Conservation (phyloP, 1,139 yeast genomes). For the Saccharomyces hybrid region DNA sequence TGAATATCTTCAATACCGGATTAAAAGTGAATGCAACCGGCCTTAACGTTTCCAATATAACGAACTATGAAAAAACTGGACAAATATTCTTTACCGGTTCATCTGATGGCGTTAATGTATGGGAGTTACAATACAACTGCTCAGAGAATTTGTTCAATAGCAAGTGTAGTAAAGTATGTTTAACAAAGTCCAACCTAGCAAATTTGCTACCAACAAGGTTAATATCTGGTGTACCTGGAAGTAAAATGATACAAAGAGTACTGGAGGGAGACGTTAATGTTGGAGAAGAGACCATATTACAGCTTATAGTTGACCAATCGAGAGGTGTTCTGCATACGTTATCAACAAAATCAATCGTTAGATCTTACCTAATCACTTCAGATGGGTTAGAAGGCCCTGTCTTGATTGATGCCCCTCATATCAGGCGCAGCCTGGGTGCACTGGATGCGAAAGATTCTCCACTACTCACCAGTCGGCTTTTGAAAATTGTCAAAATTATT, state of each 20-base stretch:
- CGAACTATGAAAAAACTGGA: constrained; percentile 54
- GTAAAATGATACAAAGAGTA: constrained; percentile 35
- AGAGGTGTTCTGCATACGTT: constrained; percentile 74
- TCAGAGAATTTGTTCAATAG: constrained; percentile 84
- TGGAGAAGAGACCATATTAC: constrained; percentile 50
- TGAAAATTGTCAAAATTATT: constrained; percentile 54
- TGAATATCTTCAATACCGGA: constrained; percentile 76
- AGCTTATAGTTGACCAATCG: constrained; percentile 66
- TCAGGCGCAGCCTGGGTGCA: constrained; percentile 53
- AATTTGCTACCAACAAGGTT: constrained; percentile 46
- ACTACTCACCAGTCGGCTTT: constrained; percentile 32
- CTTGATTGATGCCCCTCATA: constrained; percentile 32
- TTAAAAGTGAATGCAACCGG: constrained; percentile 78
- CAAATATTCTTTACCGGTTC: constrained; percentile 79
- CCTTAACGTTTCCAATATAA: constrained; percentile 58
- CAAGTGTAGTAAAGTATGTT: constrained; percentile 73
- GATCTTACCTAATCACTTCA: constrained; percentile 57
- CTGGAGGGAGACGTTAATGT: constrained; percentile 30
- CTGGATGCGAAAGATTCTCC: constrained; percentile 40
- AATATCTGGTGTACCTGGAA: constrained; percentile 38
- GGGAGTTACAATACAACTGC: constrained; percentile 81
- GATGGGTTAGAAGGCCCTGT: constrained; percentile 35
- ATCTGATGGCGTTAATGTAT: constrained; percentile 69
- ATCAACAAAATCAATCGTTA: constrained; percentile 73
- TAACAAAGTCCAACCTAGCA: constrained; percentile 61